These are phyloP conservation scores for Haplographium delicatum DNA, from an alignment of 495 filamentous ascomycete genomes.

Conservation along the genomic window DNA sequence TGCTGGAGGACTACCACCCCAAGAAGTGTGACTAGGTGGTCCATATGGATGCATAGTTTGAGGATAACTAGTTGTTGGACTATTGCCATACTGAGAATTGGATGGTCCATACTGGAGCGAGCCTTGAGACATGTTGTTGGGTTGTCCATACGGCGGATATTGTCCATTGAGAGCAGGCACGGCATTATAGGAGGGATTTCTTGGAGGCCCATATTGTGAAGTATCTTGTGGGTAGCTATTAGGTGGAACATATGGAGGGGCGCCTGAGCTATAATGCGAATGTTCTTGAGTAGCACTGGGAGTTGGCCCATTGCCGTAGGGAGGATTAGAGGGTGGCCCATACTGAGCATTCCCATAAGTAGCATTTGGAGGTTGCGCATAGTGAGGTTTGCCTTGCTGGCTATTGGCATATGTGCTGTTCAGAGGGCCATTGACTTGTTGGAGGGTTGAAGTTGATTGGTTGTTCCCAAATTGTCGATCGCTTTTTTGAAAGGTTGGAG, in stretches of 20 bases:
- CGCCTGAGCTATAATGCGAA: slow-evolving; percentile 3
- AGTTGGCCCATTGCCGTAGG: slow-evolving; percentile 2
- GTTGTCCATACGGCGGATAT: slow-evolving; percentile 8
- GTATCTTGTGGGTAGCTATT: slow-evolving; percentile 3
- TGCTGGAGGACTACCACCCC: slow-evolving; percentile 1
- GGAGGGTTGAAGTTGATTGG: background rate
- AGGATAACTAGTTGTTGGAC: background rate
- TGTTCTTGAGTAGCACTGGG: background rate
- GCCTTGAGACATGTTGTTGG: slow-evolving; percentile 2
- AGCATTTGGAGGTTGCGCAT: background rate
- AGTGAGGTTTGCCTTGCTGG: background rate
- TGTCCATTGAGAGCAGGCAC: slow-evolving; percentile 9
- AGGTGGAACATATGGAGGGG: slow-evolving; percentile 7
- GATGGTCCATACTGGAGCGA: slow-evolving; percentile 5
- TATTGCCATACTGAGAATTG: background rate
- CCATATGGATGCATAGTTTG: slow-evolving; percentile 6
- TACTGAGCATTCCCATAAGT: slow-evolving; percentile 1
- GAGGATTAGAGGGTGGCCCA: slow-evolving; percentile 6
- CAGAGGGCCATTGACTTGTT: background rate
- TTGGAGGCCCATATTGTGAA: slow-evolving; percentile 1
- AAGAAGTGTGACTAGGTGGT: background rate
- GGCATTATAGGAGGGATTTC: slow-evolving; percentile 6
- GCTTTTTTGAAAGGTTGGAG: background rate
- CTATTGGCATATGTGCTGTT: background rate
- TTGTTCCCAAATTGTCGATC: background rate